Percentiles rank a stretch among this genome's conserved stretches.
Evolutionary conservation across 768 basidiomycete genomes (phyloP).

Genomic region (Psilocybe sp.): DNA sequence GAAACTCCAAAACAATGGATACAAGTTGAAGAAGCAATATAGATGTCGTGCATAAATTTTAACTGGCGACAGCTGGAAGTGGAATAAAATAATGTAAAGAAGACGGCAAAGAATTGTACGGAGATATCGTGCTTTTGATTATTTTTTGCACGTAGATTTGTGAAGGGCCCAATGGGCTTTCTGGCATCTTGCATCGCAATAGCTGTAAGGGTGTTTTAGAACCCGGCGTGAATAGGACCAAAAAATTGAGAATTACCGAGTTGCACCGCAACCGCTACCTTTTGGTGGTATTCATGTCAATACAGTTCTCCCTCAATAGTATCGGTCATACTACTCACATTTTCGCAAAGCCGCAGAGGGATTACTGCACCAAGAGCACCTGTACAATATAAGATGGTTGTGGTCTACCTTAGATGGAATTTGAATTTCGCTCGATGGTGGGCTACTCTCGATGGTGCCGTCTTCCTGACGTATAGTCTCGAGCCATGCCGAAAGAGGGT

Average conservation of each 20-base stretch:
- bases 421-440: conserved; percentile 18
- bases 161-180: conserved; percentile 22
- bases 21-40: too few species aligned
- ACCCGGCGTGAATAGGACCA: neutral
- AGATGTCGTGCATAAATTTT: too few species aligned
- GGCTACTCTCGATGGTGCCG: conserved; percentile 18
- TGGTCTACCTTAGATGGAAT: conserved; percentile 42
- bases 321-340: conserved; percentile 11
- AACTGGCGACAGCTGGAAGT: too few species aligned
- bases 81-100: too few species aligned
- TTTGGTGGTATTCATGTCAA: neutral
- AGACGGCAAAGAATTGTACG: too few species aligned
- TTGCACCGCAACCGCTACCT: conserved; percentile 23
- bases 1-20: too few species aligned
- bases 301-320: neutral
- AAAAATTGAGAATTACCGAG: conserved; percentile 9
- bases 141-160: conserved; percentile 19
- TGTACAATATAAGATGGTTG: conserved; percentile 51
- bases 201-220: neutral
- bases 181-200: conserved; percentile 24
- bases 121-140: neutral
- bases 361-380: conserved; percentile 65
- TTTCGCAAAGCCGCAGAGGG: conserved; percentile 36
- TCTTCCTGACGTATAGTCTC: conserved; percentile 44
- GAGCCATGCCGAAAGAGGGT: conserved; percentile 59